A percentile compares a stretch with the other conserved stretches of the same genome.
Evolutionary conservation across 768 basidiomycete genomes (phyloP).

Genomic region (Cyathus striatus): DNA sequence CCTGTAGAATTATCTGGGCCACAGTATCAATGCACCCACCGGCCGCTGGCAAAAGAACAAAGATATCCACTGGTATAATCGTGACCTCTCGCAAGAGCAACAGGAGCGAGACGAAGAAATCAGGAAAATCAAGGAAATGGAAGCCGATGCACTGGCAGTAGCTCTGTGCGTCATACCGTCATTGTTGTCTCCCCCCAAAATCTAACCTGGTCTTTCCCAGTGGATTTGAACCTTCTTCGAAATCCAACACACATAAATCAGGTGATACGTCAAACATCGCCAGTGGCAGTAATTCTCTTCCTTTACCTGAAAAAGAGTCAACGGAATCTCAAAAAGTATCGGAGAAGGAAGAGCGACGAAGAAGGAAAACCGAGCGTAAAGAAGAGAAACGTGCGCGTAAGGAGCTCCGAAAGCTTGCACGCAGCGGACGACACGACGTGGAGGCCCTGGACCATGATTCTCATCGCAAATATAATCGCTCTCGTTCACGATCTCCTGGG

Average conservation of each 20-base stretch:
- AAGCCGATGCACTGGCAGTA: conserved; percentile 81
- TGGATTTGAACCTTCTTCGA: conserved; percentile 63
- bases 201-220: conserved; percentile 30
- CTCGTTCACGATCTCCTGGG: conserved; percentile 25
- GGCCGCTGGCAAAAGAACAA: conserved; percentile 98
- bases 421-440: conserved; percentile 21
- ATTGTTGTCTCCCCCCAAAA: background rate
- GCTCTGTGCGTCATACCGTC: conserved; percentile 53
- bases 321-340: conserved; percentile 13
- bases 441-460: conserved; percentile 11
- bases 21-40: conserved; percentile 91
- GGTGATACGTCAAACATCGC: conserved; percentile 2
- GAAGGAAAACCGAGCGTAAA: conserved; percentile 49
- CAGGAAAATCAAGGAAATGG: conserved; percentile 75
- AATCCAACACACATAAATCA: conserved; percentile 18
- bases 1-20: conserved; percentile 85
- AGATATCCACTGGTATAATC: conserved; percentile 92
- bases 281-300: conserved; percentile 11
- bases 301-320: conserved; percentile 3
- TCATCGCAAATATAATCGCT: conserved; percentile 14
- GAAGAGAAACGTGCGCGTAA: conserved; percentile 56
- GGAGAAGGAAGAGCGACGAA: conserved; percentile 46
- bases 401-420: conserved; percentile 37
- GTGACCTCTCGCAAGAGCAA: conserved; percentile 38
- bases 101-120: conserved; percentile 68